phyloP scores from a whole-genome alignment of 192 early-diverging fungal species.

The Entomortierella parvispora region DNA sequence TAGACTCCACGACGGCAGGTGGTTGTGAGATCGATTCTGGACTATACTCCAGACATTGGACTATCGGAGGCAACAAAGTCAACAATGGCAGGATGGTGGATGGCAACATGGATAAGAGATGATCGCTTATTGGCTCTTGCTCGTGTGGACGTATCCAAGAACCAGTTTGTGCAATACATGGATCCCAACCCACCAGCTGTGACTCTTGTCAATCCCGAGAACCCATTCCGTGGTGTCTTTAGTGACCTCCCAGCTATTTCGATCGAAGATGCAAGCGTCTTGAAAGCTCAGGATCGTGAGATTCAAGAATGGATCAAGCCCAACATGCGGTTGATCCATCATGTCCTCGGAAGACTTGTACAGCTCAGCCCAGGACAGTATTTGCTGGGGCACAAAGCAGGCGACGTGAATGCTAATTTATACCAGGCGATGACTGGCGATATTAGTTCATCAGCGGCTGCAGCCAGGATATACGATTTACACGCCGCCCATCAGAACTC shows the following conservation, averaged over 20 bases:
- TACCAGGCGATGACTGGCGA: constrained; percentile 15
- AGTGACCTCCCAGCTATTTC: constrained; percentile 35
- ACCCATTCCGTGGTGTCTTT: constrained; percentile 29
- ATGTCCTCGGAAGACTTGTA: constrained; percentile 27
- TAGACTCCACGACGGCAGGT: constrained; percentile 35
- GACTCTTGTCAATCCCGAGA: constrained; percentile 9
- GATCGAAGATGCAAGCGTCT: constrained; percentile 18
- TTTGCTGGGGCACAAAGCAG: constrained; percentile 27
- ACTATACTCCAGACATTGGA: constrained; percentile 42
- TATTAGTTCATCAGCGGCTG: not conserved
- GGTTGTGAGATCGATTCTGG: constrained; percentile 33
- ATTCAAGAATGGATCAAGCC: constrained; percentile 48
- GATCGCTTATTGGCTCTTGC: constrained; percentile 38
- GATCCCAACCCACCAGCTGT: not conserved
- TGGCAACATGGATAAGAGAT: constrained; percentile 44
- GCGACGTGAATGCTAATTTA: constrained; percentile 34
- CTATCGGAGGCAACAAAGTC: constrained; percentile 14
- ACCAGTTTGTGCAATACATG: constrained; percentile 43
- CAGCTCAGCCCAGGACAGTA: constrained; percentile 35
- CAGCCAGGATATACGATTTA: constrained; percentile 28
- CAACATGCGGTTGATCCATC: constrained; percentile 41
- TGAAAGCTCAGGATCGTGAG: constrained; percentile 29
- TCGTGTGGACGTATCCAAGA: constrained; percentile 34
- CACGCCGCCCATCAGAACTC: constrained; percentile 39
- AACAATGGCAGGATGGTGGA: constrained; percentile 45